A percentile compares a stretch with the other conserved stretches of the same genome.
These are phyloP conservation scores for Rubia peregrina DNA, from an alignment of 305 asterid genomes.

Conservation along the genomic window DNA sequence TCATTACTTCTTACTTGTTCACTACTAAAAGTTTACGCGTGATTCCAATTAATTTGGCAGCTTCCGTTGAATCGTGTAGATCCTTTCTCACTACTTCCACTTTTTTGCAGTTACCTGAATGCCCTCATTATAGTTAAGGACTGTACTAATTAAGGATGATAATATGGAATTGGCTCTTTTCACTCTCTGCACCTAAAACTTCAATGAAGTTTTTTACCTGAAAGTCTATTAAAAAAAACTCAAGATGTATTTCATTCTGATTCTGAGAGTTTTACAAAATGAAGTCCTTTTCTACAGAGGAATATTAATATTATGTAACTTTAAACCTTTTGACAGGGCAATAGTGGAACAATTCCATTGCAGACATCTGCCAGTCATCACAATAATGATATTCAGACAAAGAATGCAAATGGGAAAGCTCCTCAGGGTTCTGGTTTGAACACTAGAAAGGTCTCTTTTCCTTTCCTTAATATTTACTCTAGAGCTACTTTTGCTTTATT, in stretches of 20 bases:
- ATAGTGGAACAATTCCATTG: slow-evolving; percentile 31
- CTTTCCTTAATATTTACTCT: slow-evolving; percentile 21
- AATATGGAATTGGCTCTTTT: neutral
- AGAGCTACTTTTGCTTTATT: neutral
- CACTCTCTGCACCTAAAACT: neutral
- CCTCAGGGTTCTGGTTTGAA: slow-evolving; percentile 25
- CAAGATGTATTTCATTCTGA: slow-evolving; percentile 8
- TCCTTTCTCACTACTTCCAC: neutral
- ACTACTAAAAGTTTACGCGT: neutral
- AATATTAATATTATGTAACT: slow-evolving; percentile 7
- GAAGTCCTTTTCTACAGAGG: neutral
- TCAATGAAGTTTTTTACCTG: neutral
- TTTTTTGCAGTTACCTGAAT: neutral
- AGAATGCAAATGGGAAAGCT: slow-evolving; percentile 28
- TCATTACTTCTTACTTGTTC: neutral
- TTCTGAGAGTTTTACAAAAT: neutral
- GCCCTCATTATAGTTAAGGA: neutral
- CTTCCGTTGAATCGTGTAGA: neutral
- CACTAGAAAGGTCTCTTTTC: slow-evolving; percentile 43
- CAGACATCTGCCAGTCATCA: slow-evolving; percentile 31
- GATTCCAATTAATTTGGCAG: neutral
- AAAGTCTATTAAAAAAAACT: slow-evolving; percentile 8
- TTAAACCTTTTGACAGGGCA: slow-evolving; percentile 42
- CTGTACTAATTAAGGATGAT: neutral
- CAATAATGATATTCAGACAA: slow-evolving; percentile 24